Conservation (phyloP, 1,284 basidiomycete species). For the Pseudozyma sp. region DNA sequence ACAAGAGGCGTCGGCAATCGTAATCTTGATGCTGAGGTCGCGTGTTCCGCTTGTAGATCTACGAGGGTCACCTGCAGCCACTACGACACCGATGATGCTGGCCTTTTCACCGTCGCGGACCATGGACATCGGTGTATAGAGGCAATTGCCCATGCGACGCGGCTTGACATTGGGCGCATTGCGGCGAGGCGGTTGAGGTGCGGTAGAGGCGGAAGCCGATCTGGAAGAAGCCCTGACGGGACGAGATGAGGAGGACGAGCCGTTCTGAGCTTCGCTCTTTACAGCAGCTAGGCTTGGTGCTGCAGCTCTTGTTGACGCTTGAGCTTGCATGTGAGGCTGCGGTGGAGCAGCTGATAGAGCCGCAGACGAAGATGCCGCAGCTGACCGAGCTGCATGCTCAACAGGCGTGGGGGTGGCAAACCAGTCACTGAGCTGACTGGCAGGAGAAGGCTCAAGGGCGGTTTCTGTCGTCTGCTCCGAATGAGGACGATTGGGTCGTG, state of each 20-base stretch:
- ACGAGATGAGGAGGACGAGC: conserved; percentile 15
- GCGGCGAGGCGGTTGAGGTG: conserved; percentile 19
- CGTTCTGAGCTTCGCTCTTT: conserved; percentile 26
- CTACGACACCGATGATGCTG: conserved; percentile 52
- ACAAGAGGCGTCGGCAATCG: conserved; percentile 44
- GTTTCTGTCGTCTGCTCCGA: neutral
- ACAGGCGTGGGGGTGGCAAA: conserved; percentile 38
- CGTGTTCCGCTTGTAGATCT: conserved; percentile 40
- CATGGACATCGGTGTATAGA: conserved; percentile 52
- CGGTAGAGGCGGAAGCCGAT: conserved; percentile 9
- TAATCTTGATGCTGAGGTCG: conserved; percentile 45
- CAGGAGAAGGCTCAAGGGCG: conserved; percentile 9
- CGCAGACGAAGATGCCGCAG: neutral
- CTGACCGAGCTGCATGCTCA: neutral
- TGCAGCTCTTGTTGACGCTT: neutral
- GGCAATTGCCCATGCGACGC: conserved; percentile 45
- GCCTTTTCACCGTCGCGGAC: conserved; percentile 39
- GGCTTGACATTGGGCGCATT: conserved; percentile 49
- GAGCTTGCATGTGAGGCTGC: conserved; percentile 2
- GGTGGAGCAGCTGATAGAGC: conserved; percentile 11
- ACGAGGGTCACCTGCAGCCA: conserved; percentile 40
- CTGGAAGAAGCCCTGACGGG: conserved; percentile 18
- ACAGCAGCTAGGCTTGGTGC: neutral
- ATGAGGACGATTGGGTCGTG: neutral
- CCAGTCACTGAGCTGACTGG: conserved; percentile 37